phyloP scores from a whole-genome alignment of 2,329 filamentous ascomycete species.

The Colletotrichum caudatum region DNA sequence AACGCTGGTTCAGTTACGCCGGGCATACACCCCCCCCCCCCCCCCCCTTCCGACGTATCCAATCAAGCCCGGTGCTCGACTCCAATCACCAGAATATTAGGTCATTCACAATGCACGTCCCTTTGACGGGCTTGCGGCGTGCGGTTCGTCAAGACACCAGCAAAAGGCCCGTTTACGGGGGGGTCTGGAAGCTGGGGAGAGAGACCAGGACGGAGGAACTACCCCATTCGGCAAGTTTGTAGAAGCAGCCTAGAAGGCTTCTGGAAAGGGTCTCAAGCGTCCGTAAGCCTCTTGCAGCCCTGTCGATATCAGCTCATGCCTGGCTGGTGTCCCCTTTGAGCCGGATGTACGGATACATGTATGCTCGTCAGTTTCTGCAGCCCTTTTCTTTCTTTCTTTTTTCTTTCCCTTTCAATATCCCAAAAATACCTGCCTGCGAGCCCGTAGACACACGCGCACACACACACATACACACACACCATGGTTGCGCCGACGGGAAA shows the following conservation, averaged over 20 bases:
- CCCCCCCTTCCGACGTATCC: not conserved
- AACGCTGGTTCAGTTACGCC: not conserved
- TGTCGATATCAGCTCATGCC: slow-evolving; percentile 27
- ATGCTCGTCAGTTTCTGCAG: not conserved
- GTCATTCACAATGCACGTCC: not conserved
- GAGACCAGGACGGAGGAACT: slow-evolving; percentile 10
- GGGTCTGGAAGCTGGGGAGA: no score
- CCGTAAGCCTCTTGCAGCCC: not conserved
- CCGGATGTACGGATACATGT: not conserved
- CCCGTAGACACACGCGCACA: not conserved
- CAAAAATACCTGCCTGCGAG: not conserved
- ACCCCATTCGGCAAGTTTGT: slow-evolving; percentile 35
- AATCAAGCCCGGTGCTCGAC: not conserved
- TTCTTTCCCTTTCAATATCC: not conserved
- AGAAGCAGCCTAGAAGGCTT: slow-evolving; percentile 30
- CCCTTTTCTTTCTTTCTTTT: not conserved
- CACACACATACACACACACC: not conserved
- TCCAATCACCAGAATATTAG: slow-evolving; percentile 1
- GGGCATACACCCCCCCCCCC: not conserved
- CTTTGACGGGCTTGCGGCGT: not conserved
- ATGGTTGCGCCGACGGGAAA: not conserved
- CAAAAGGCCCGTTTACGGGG: not conserved
- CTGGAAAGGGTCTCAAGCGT: slow-evolving; percentile 17
- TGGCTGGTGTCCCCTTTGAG: slow-evolving; percentile 10
- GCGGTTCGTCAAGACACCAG: not conserved